Evolutionary conservation across 371 early-diverging fungal genomes (phyloP).

Genomic region (Syncephalastrum racemosum): DNA sequence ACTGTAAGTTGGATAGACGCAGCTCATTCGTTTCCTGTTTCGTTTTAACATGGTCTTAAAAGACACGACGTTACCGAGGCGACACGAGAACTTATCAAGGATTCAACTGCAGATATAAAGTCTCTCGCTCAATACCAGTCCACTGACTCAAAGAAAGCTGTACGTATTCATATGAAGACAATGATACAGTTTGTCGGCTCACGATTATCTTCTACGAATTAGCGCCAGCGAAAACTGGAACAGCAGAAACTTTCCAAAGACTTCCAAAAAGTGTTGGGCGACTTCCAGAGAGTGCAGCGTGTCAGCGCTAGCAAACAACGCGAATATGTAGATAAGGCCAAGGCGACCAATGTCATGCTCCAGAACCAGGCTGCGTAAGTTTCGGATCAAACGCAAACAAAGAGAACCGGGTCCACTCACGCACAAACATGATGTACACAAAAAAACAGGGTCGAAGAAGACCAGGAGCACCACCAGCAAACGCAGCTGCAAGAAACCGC

Average conservation of each 20-base stretch:
- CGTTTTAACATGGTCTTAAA: not conserved
- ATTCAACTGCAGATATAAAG: conserved; percentile 78
- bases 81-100: conserved; percentile 81
- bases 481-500: conserved; percentile 41
- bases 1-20: conserved; percentile 54
- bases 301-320: conserved; percentile 84
- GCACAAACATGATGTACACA: not conserved
- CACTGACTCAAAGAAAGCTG: conserved; percentile 27
- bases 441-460: conserved; percentile 35
- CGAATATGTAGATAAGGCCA: conserved; percentile 78
- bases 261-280: conserved; percentile 84
- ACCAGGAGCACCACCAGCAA: conserved; percentile 44
- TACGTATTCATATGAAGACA: conserved; percentile 13
- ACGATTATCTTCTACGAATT: conserved; percentile 6
- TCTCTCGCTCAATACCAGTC: conserved; percentile 48
- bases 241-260: conserved; percentile 88
- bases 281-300: conserved; percentile 86
- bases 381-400: not conserved
- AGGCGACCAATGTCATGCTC: conserved; percentile 46
- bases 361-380: conserved; percentile 41
- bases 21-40: conserved; percentile 1
- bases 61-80: conserved; percentile 82
- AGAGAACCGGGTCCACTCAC: not conserved
- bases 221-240: conserved; percentile 75
- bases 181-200: not conserved